Evolutionary conservation across 2,329 filamentous ascomycete genomes (phyloP).

Genomic region (Aspergillus sp.): DNA sequence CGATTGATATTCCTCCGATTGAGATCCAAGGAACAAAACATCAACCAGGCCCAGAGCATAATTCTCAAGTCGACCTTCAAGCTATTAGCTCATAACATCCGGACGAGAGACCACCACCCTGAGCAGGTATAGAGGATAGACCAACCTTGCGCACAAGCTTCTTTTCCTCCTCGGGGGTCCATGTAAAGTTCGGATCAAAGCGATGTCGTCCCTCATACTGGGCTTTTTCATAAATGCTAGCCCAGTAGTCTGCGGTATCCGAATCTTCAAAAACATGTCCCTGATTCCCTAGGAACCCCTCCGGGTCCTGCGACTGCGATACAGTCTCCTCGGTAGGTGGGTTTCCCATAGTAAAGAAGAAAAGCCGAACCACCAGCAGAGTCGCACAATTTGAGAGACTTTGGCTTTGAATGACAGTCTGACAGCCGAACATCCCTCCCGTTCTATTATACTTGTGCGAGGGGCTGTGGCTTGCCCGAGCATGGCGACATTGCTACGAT

Average conservation of each 20-base stretch:
- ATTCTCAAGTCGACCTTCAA: slow-evolving; percentile 27
- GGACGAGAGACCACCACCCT: too few species aligned
- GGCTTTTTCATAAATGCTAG: slow-evolving; percentile 4
- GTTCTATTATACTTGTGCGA: background rate
- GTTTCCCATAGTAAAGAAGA: background rate
- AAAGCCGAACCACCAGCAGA: too few species aligned
- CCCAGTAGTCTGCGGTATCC: background rate
- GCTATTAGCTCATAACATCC: too few species aligned
- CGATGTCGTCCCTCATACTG: slow-evolving; percentile 38
- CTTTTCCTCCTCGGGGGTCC: slow-evolving; percentile 27
- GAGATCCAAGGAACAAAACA: slow-evolving; percentile 38
- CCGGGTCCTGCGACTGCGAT: background rate
- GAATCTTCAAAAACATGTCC: slow-evolving; percentile 1
- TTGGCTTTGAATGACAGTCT: background rate
- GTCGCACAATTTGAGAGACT: too few species aligned
- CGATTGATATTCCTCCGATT: slow-evolving; percentile 26
- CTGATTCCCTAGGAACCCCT: background rate
- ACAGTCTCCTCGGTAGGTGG: background rate
- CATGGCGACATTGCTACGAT: background rate
- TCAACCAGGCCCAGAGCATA: slow-evolving; percentile 44
- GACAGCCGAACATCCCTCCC: background rate
- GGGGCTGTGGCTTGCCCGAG: background rate
- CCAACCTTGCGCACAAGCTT: slow-evolving; percentile 25
- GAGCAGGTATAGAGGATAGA: background rate
- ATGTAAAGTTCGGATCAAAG: slow-evolving; percentile 29